Evolutionary conservation across 1,284 basidiomycete species (phyloP), one percentile per base, ranked within the genome.

Genomic region (Trametes versicolor): DNA sequence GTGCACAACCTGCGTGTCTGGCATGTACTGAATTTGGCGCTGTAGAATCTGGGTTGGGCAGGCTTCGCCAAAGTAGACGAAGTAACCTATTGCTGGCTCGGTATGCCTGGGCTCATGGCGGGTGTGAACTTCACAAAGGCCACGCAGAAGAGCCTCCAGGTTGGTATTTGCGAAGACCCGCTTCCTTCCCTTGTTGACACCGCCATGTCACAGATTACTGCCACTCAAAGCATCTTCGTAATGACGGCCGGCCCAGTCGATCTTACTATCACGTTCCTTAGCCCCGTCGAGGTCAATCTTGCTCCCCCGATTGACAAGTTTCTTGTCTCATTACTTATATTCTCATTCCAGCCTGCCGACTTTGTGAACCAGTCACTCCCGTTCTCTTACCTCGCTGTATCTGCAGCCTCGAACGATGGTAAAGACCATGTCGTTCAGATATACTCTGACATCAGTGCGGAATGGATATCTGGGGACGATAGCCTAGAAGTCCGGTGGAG

Each of bases 391-490:
- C 76, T 90, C 74, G 73, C 83, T 5, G 75, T 91, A 19, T 85
- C 85, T n/a, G 83, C 80, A 7, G 77, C 75, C 10, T 81, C 87
- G 1, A 87, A 79, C 19, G 87, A 91, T 70, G 85, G 84, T 17
- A 64, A 69, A 4, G 69, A 83, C 4, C 89, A 90, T 73, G 75
- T 75, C 23, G 84, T 92, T 5, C 85, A 87, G 72, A 68, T 89
- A 13, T 89, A 91, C 75, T 84, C 84, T 23, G 87, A 91, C 71
- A 86, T 90, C 75, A 87, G 83, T 58, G 87, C 83, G 13, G 87
- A 89, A 77, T 90, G 88, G 88, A 81, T 85, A n/a, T 83, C 86
- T 25, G 86, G 87, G 15, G 83, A 88, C 71, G 83, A 87, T 71
- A 79, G 78, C 32, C 76, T 84, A 57, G 74, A 72, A 0, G 85